A percentile compares a stretch with the other conserved stretches of the same genome.
Conservation (phyloP, 805 yeast species). For the Candida michaelii region DNA sequence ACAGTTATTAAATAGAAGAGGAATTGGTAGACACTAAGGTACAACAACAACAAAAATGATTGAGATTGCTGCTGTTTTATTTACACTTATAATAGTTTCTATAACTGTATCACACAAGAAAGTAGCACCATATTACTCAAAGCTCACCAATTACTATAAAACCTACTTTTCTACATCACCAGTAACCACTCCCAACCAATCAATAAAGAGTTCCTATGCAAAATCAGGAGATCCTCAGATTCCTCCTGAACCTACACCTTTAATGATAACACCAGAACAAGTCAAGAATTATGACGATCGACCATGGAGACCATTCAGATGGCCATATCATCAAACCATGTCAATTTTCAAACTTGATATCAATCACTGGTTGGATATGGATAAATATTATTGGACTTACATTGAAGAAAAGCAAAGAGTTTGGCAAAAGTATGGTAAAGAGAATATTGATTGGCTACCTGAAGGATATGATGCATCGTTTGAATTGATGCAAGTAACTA, state of each 20-base stretch:
- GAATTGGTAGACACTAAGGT: too few relatives aligned
- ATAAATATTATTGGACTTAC: slow-evolving; percentile 67
- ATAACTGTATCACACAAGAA: slow-evolving; percentile 19
- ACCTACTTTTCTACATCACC: slow-evolving; percentile 11
- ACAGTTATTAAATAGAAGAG: too few relatives aligned
- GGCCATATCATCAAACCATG: slow-evolving; percentile 83
- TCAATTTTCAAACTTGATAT: slow-evolving; percentile 68
- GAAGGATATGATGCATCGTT: slow-evolving; percentile 59
- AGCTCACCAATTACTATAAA: slow-evolving; percentile 8
- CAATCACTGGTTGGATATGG: slow-evolving; percentile 80
- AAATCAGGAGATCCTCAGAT: slow-evolving; percentile 13
- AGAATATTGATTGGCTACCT: slow-evolving; percentile 65
- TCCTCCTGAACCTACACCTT: slow-evolving; percentile 41
- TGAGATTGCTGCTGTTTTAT: slow-evolving; percentile 14
- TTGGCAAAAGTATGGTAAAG: slow-evolving; percentile 55
- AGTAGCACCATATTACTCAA: slow-evolving; percentile 1
- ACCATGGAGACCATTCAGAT: slow-evolving; percentile 79
- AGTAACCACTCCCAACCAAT: slow-evolving; percentile 12
- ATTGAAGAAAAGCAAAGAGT: slow-evolving; percentile 62
- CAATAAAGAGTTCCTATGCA: slow-evolving; percentile 16
- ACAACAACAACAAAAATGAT: not conserved
- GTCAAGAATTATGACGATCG: slow-evolving; percentile 66
- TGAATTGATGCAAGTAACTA: slow-evolving; percentile 64
- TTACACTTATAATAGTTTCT: slow-evolving; percentile 14
- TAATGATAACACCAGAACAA: slow-evolving; percentile 65